phyloP scores from a whole-genome alignment of 139 green algal species.

The Nannochloris sp. region DNA sequence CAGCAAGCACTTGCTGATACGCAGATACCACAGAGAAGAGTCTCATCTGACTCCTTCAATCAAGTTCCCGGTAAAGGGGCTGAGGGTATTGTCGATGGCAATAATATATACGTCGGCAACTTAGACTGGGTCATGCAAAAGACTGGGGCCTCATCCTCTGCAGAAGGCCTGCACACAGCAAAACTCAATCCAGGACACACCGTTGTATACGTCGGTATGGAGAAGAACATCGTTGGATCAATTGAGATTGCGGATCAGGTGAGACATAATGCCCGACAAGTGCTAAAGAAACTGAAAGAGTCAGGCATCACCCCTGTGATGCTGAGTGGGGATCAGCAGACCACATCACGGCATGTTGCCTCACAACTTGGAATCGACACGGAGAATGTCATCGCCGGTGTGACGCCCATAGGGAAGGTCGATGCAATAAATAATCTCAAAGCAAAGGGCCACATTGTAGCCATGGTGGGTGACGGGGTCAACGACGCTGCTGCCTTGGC shows the following conservation, averaged over 20 bases:
- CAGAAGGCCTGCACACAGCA: background rate
- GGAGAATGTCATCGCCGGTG: conserved; percentile 46
- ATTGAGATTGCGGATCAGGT: conserved; percentile 57
- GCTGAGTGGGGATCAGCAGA: conserved; percentile 61
- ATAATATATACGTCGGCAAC: conserved; percentile 59
- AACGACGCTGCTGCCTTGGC: conserved; percentile 84
- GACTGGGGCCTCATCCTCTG: background rate
- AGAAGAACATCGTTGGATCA: conserved; percentile 38
- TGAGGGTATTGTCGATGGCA: conserved; percentile 42
- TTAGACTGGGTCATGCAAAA: conserved; percentile 53
- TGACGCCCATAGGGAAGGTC: conserved; percentile 57
- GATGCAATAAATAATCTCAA: conserved; percentile 49
- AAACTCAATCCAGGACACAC: background rate
- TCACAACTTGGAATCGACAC: conserved; percentile 46
- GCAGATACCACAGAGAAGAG: background rate
- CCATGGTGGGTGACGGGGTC: conserved; percentile 86
- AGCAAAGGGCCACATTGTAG: conserved; percentile 42
- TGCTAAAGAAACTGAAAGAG: conserved; percentile 16
- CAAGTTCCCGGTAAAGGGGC: conserved; percentile 74
- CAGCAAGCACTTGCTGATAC: conserved; percentile 6
- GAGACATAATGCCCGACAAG: conserved; percentile 41
- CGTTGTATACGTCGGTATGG: conserved; percentile 52
- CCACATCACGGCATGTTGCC: conserved; percentile 46
- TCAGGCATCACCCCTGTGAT: conserved; percentile 49
- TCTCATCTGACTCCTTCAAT: conserved; percentile 48